A percentile compares a stretch with the other conserved stretches of the same genome.
These are phyloP conservation scores for Zygosaccharomyces bisporus DNA, from an alignment of 805 yeast genomes.

Conservation along the genomic window DNA sequence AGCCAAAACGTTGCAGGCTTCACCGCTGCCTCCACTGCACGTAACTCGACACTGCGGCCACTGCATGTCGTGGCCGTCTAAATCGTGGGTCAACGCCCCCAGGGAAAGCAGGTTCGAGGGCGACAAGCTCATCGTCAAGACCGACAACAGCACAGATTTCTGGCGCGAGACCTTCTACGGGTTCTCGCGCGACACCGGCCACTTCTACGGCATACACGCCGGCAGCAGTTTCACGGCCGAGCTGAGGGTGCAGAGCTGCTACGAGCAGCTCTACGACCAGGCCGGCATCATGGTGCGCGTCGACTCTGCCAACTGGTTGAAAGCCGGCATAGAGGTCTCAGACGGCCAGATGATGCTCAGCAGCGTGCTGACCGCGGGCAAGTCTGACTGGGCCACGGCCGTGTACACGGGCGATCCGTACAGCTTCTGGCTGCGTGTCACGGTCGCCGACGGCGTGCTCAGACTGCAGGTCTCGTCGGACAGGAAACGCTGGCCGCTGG, in stretches of 20 bases:
- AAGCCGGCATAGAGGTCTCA: conserved; percentile 10
- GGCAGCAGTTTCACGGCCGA: conserved; percentile 9
- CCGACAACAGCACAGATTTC: conserved; percentile 5
- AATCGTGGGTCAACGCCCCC: conserved; percentile 4
- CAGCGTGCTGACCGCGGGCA: conserved; percentile 7
- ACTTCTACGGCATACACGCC: conserved; percentile 4
- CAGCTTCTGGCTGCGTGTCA: conserved; percentile 7
- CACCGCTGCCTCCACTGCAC: no score
- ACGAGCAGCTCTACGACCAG: conserved; percentile 6
- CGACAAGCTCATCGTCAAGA: not conserved
- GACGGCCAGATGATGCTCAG: conserved; percentile 10
- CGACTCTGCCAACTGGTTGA: conserved; percentile 5
- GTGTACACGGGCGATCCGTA: not conserved
- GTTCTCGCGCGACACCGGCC: conserved; percentile 7
- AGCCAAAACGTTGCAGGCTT: no score
- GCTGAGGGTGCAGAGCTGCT: conserved; percentile 6
- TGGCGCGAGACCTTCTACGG: conserved; percentile 10
- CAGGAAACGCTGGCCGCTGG: conserved; percentile 7
- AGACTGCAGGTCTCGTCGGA: conserved; percentile 6
- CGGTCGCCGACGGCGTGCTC: conserved; percentile 5
- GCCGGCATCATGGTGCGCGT: conserved; percentile 10
- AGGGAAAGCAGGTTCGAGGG: not conserved
- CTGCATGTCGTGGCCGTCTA: not conserved
- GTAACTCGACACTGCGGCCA: no score
- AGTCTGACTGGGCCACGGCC: conserved; percentile 10